Evolutionary conservation across 1,139 yeast genomes (phyloP).

Genomic region (Pichia inconspicua): DNA sequence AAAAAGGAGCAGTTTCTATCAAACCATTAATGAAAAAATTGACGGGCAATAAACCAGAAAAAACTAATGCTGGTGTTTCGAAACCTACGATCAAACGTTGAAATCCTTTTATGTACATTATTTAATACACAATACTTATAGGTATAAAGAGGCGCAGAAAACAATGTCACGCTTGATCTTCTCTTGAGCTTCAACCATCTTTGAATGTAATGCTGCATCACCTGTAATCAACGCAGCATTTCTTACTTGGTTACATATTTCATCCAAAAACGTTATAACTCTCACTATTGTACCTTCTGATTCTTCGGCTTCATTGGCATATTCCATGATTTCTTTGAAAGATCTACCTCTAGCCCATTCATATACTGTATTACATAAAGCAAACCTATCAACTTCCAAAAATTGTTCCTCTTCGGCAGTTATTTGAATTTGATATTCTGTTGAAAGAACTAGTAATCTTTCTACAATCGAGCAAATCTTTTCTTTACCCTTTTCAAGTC

Average conservation of each 20-base stretch:
- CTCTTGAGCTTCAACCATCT: slow-evolving; percentile 91
- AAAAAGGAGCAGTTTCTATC: slow-evolving; percentile 26
- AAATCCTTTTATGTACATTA: too few relatives aligned
- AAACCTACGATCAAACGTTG: slow-evolving; percentile 6
- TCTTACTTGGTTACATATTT: slow-evolving; percentile 89
- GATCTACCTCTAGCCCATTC: slow-evolving; percentile 98
- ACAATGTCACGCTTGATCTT: slow-evolving; percentile 93
- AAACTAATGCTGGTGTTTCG: slow-evolving; percentile 7
- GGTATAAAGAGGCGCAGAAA: slow-evolving; percentile 89
- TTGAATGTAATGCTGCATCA: slow-evolving; percentile 76
- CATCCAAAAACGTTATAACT: slow-evolving; percentile 89
- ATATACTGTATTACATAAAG: slow-evolving; percentile 85
- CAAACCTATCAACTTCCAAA: slow-evolving; percentile 76
- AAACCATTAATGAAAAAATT: slow-evolving; percentile 24
- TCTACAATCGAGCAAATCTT: slow-evolving; percentile 66
- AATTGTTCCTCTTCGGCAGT: slow-evolving; percentile 85
- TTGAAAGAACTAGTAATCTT: slow-evolving; percentile 53
- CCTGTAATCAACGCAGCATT: slow-evolving; percentile 94
- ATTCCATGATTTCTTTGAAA: slow-evolving; percentile 81
- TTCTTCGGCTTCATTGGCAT: slow-evolving; percentile 40
- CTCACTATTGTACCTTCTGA: slow-evolving; percentile 98
- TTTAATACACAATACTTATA: slow-evolving; percentile 23
- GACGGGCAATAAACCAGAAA: slow-evolving; percentile 1
- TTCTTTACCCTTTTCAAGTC: slow-evolving; percentile 69
- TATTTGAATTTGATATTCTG: slow-evolving; percentile 60